These are phyloP conservation scores for Ogataea neopini DNA, from an alignment of 805 yeast species.

Conservation along the genomic window DNA sequence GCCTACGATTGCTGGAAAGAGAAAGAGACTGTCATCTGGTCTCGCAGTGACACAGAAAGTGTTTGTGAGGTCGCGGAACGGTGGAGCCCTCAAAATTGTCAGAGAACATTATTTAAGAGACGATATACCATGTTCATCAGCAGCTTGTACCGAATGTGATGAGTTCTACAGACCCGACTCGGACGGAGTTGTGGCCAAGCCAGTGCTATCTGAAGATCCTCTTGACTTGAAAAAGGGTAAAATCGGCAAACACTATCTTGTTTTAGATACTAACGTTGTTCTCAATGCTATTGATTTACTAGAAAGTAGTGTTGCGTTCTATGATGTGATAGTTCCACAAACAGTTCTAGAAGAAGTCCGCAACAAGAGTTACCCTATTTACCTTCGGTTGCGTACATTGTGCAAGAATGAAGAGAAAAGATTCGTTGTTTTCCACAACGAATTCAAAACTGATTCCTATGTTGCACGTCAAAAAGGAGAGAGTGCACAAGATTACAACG, in stretches of 20 bases:
- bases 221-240: constrained; percentile 38
- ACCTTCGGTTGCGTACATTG: constrained; percentile 76
- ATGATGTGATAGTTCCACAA: constrained; percentile 93
- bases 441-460: constrained; percentile 74
- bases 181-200: constrained; percentile 61
- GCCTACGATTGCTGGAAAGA: constrained; percentile 24
- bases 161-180: constrained; percentile 59
- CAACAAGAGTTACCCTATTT: constrained; percentile 83
- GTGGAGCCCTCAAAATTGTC: constrained; percentile 87
- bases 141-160: constrained; percentile 63
- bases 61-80: constrained; percentile 86
- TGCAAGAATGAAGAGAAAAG: constrained; percentile 78
- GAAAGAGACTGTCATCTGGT: constrained; percentile 51
- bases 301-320: constrained; percentile 74
- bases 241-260: constrained; percentile 74
- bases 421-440: constrained; percentile 90
- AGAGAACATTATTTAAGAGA: constrained; percentile 91
- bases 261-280: constrained; percentile 86
- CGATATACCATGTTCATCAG: constrained; percentile 90
- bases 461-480: constrained; percentile 64
- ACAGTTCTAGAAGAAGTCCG: constrained; percentile 92
- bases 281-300: constrained; percentile 86
- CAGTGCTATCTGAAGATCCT: constrained; percentile 69
- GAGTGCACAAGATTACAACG: constrained; percentile 85
- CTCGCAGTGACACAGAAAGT: constrained; percentile 81